phyloP scores from a whole-genome alignment of 148 eudicot genomes.

The Euryodendron excelsum region DNA sequence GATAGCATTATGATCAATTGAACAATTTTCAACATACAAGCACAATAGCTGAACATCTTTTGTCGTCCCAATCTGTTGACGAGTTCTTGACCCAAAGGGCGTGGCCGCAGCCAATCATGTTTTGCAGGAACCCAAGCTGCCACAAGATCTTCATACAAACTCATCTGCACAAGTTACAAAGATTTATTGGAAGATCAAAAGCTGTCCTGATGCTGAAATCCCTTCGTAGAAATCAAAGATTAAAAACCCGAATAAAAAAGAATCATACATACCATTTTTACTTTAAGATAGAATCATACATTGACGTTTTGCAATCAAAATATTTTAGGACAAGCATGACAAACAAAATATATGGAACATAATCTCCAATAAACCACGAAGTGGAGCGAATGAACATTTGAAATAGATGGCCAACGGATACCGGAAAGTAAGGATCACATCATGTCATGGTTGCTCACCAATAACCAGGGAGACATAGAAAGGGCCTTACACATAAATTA shows the following conservation, averaged over 20 bases:
- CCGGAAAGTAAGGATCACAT: background rate
- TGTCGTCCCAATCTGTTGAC: conserved; percentile 68
- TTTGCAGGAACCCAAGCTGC: conserved; percentile 99
- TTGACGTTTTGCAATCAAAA: background rate
- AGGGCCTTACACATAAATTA: background rate
- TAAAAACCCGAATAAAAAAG: background rate
- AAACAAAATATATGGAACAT: background rate
- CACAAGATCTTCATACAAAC: conserved; percentile 97
- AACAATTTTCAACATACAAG: conserved; percentile 57
- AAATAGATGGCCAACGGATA: background rate
- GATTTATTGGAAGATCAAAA: conserved; percentile 12
- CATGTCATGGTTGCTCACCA: conserved; percentile 11
- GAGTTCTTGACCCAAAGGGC: conserved; percentile 85
- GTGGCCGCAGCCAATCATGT: conserved; percentile 79
- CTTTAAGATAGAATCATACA: background rate
- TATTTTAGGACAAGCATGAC: background rate
- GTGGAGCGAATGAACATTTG: background rate
- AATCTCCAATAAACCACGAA: background rate
- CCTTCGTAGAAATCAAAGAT: background rate
- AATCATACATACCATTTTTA: background rate
- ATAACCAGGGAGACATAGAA: background rate
- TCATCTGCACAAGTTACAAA: conserved; percentile 58
- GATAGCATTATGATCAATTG: conserved; percentile 11
- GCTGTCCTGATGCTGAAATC: background rate
- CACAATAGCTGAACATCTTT: conserved; percentile 91